These are phyloP conservation scores for Neoascochyta sp. DNA, from an alignment of 2,329 filamentous ascomycete genomes.

Conservation along the genomic window DNA sequence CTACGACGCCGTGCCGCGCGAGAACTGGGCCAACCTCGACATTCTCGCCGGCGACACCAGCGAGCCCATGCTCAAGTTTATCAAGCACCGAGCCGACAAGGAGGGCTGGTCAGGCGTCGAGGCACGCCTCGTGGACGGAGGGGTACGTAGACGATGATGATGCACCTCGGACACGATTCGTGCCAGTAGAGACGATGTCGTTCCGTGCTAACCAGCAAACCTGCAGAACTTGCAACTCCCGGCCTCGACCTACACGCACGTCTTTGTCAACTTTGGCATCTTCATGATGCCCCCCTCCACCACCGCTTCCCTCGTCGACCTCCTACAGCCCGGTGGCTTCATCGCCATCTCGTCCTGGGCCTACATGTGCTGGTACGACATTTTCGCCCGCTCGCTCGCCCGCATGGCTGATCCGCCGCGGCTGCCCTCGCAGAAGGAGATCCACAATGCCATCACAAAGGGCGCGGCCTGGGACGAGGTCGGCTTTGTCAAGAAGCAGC, in stretches of 20 bases:
- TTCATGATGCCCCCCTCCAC: conserved; percentile 13
- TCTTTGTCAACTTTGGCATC: conserved; percentile 24
- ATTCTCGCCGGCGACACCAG: conserved; percentile 24
- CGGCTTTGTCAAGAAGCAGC: conserved; percentile 9
- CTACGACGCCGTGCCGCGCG: conserved; percentile 11
- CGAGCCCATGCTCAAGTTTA: conserved; percentile 17
- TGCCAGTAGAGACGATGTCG: too few relatives aligned
- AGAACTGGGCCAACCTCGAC: conserved; percentile 13
- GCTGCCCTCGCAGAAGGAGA: conserved; percentile 5
- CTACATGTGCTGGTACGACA: conserved; percentile 11
- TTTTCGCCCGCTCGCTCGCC: conserved; percentile 8
- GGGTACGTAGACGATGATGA: not conserved
- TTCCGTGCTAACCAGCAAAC: too few relatives aligned
- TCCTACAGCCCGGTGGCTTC: conserved; percentile 14
- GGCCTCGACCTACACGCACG: conserved; percentile 23
- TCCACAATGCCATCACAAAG: conserved; percentile 8
- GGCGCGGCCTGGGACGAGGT: conserved; percentile 10
- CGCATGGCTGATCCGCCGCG: conserved; percentile 4
- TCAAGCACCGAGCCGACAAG: conserved; percentile 9
- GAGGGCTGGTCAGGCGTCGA: conserved; percentile 18
- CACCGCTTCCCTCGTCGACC: conserved; percentile 3
- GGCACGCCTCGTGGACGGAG: conserved; percentile 16
- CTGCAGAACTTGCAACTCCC: too few relatives aligned
- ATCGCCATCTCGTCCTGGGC: conserved; percentile 22
- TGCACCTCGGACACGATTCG: too few relatives aligned